Evolutionary conservation across 192 early-diverging fungal species (phyloP), one percentile per base, ranked within the genome.

Genomic region (Spinellus fusiger): DNA sequence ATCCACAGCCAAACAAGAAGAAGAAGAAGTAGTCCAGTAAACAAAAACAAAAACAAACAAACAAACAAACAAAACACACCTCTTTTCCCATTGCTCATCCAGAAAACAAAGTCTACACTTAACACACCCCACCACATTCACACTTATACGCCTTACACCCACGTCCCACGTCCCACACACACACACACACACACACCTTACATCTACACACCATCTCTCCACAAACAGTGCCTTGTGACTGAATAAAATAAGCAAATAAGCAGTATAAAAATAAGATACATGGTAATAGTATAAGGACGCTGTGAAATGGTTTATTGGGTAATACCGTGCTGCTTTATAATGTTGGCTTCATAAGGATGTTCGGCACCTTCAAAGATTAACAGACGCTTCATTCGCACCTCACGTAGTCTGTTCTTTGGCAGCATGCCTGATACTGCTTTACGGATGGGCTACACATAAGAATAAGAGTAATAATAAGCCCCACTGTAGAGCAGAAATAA

Each of bases 371-470:
- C 83, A 78, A 94, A 98, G 20, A 98, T 80, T 60, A 83, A 71
- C 49, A 96, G 73, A 34, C 96, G 83, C 16, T 66, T 72, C 62
- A 98, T 69, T 56, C 89, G 84, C 4, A 77, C 79, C 40, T 91
- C 84, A 20, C 94, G 84, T 51, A 96, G 79, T 49, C 84, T 79
- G 77, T 95, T 96, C 70, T 98, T 98, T 34, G 96, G 96, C 50
- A 98, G 73, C 91, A 94, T 94, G 28, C 94, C 93, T 5, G 86
- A 92, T 22, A 98, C 81, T 9, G 96, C 96, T 70, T 92, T 93
- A 59, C 89, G 88, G 52, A 98, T 79, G 62, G 87, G 76, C 62
- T 22, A 29, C 12, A 65, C 12, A 37, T 44, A 49, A 29, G n/a
- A 9, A 56, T 51, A 50, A 28, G 44, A 28, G 18, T 5, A 47